Evolutionary conservation across 176 grass and related monocot species (phyloP), one percentile per base, ranked within the genome.

Genomic region (Musa beccarii): DNA sequence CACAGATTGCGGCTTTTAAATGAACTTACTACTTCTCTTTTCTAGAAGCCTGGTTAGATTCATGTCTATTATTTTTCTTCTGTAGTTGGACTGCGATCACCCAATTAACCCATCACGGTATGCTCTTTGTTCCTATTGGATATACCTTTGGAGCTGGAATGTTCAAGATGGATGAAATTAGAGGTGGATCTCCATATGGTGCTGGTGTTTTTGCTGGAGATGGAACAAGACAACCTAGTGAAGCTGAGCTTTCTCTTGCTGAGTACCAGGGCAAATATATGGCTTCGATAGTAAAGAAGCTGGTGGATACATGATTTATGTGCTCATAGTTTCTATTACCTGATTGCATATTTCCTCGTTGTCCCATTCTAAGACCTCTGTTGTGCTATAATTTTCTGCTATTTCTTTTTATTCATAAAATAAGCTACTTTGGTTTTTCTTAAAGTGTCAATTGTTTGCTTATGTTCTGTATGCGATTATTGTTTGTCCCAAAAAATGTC

Each of bases 91-190:
- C 57, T 62, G 57, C 57, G 2, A 21, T 62, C 20, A 62, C 57
- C 6, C 57, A 62, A 62, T n/a, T 62, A 7, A n/a, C 13, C 17
- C 57, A 62, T 62, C 57, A 62, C 21, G 57, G 57, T 4, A 62
- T 62, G 57, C 57, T 62, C 57, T 62, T 62, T 21, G 57, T 62
- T 15, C 57, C 57, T 17, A 62, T 62, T 21, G 57, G 57, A 21
- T 62, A 62, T n/a, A 62, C 57, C 57, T 62, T 62, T 62, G 57
- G 57, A 62, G 57, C 57, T 62, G 57, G 57, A 17, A 62, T 62
- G 57, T 62, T 62, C 57, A 62, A 62, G 17, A 62, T 62, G 57
- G 57, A 62, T n/a, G 57, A 62, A n/a, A 62, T 62, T 9, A 62
- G 57, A 62, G 57, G 57, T 62, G 57, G 57, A 19, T 62, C 57